A percentile compares a stretch with the other conserved stretches of the same genome.
phyloP scores from a whole-genome alignment of 2,329 filamentous ascomycete species.

The Colletotrichum tropicale region DNA sequence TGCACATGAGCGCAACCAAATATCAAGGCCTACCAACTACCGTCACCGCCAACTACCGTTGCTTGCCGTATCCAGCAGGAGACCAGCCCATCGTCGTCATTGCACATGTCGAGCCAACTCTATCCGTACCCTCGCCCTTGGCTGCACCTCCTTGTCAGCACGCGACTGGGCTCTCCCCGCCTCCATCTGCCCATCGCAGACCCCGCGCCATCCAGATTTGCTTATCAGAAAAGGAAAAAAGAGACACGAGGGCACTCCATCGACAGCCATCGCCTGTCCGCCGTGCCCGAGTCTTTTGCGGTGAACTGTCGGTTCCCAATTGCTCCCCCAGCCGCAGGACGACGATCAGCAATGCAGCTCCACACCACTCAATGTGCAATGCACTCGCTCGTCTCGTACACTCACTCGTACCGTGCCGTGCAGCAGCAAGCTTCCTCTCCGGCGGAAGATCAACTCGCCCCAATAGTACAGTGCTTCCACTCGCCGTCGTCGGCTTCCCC shows the following conservation, averaged over 20 bases:
- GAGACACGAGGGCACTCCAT: slow-evolving; percentile 4
- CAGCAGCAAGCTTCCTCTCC: neutral
- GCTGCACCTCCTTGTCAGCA: slow-evolving; percentile 3
- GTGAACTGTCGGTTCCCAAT: neutral
- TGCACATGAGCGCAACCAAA: neutral
- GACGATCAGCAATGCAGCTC: slow-evolving; percentile 5
- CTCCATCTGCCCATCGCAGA: neutral
- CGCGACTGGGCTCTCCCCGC: slow-evolving; percentile 11
- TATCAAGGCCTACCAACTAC: neutral
- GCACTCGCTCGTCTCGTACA: neutral
- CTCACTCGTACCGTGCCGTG: neutral
- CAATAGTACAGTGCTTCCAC: neutral
- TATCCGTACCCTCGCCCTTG: neutral
- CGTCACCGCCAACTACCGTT: neutral
- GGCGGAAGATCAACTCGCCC: neutral
- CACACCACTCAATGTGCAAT: neutral
- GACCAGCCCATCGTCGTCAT: neutral
- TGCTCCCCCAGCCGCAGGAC: neutral
- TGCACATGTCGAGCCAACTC: slow-evolving; percentile 6
- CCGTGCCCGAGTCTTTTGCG: neutral
- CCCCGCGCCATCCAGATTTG: slow-evolving; percentile 3
- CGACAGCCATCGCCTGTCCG: slow-evolving; percentile 15
- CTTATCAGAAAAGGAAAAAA: neutral
- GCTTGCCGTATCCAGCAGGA: neutral
- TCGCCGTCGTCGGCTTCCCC: neutral